These are phyloP conservation scores for Fusarium gaditjirri DNA, from an alignment of 2,329 filamentous ascomycete genomes.

Conservation along the genomic window DNA sequence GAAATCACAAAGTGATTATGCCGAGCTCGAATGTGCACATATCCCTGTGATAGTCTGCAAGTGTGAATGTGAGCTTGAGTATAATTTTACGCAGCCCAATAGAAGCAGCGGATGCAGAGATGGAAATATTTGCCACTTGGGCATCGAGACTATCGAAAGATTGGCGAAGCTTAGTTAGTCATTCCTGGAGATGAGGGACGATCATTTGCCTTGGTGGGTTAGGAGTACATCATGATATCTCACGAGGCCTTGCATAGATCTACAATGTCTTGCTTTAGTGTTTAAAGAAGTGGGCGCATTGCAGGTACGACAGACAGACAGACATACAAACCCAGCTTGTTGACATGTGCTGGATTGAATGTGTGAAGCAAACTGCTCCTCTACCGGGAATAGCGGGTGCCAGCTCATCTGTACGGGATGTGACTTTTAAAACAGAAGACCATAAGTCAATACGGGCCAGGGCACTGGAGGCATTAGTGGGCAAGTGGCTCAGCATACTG, in stretches of 20 bases:
- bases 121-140: constrained; percentile 28
- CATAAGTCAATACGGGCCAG: background rate
- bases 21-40: background rate
- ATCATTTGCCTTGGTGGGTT: constrained; percentile 13
- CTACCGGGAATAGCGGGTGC: constrained; percentile 10
- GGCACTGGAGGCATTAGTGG: background rate
- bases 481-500: background rate
- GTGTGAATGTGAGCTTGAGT: background rate
- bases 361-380: background rate
- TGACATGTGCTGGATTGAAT: background rate
- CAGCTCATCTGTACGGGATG: constrained; percentile 15
- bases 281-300: background rate
- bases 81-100: constrained; percentile 1
- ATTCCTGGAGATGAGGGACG: background rate
- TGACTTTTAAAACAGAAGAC: constrained; percentile 7
- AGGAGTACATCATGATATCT: background rate
- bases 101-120: background rate
- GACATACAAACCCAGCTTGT: background rate
- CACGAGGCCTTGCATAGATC: constrained; percentile 1
- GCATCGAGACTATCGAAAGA: constrained; percentile 32
- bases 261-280: background rate
- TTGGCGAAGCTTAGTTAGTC: constrained; percentile 22
- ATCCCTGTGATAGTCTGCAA: background rate
- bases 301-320: background rate
- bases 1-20: constrained; percentile 6